Base-by-base conservation (phyloP, 495 filamentous ascomycete genomes). In the Lasiosphaeris hirsuta region DNA sequence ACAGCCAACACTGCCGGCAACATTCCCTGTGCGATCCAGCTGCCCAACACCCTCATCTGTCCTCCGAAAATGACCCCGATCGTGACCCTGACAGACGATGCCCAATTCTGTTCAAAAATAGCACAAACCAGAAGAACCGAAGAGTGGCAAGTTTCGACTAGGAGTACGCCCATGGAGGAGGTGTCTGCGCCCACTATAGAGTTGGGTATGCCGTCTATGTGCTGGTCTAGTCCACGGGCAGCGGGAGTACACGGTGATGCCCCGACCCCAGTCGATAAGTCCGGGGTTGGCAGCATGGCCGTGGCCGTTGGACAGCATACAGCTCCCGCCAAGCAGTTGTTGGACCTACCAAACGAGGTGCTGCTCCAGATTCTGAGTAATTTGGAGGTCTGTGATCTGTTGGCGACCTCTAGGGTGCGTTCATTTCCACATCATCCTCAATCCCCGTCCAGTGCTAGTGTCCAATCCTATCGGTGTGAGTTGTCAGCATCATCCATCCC, bases 321-420 rank as follows among this genome's bases (percentile, higher is more conserved):
- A 1, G 14, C 15, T 11, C 47, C 15, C 13, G 43, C 3, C 19
- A 44, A 19, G 18, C 54, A 60, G n/a, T 52, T 67, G 19, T 54
- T 49, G 11, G 67, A 68, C 58, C 64, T 84, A 52, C 82, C 82
- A 46, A 75, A 76, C 62, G 84, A 86, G 67, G 70, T 86, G 60
- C 63, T 85, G 43, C 73, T 81, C 60, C 73, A 78, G 50, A 68
- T 85, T 47, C 71, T 84, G 54, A 69, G 74, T 44, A 78, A 75
- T 66, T 69, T 86, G 57, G 81, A 85, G 54, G 77, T 84, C 56
- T 75, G 74, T 56, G 82, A 86, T 64, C 70, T 86, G 59, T 71
- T 83, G 56, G 65, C 75, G 50, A 69, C 76, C 58, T 78, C 80
- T 15, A 79, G 83, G 66, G 80, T 82, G 76, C 66, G 73, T 76